Evolutionary conservation across 768 basidiomycete species (phyloP).

Genomic region (Phaeotremella skinneri): DNA sequence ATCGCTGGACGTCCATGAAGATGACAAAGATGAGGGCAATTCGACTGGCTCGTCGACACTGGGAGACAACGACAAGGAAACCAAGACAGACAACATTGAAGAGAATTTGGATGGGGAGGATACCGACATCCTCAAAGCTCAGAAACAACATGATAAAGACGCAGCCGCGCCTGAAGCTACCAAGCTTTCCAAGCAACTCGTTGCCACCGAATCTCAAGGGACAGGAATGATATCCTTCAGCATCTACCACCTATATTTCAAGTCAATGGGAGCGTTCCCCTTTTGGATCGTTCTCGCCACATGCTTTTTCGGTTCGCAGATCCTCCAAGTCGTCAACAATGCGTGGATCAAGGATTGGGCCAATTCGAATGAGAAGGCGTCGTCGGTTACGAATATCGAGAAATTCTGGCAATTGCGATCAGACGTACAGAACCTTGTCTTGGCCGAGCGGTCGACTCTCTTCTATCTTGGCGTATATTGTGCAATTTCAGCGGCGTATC

Average conservation of each 20-base stretch:
- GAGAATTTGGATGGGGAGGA: slow-evolving; percentile 31
- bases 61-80: not conserved
- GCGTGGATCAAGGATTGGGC: slow-evolving; percentile 51
- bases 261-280: slow-evolving; percentile 30
- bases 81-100: slow-evolving; percentile 27
- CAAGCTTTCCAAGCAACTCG: slow-evolving; percentile 44
- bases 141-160: slow-evolving; percentile 20
- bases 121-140: slow-evolving; percentile 29
- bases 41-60: slow-evolving; percentile 7
- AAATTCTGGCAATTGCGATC: not conserved
- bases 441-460: slow-evolving; percentile 21
- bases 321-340: slow-evolving; percentile 46
- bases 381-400: not conserved
- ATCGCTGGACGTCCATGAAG: slow-evolving; percentile 29
- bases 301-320: slow-evolving; percentile 43
- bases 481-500: slow-evolving; percentile 34
- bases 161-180: slow-evolving; percentile 14
- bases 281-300: slow-evolving; percentile 46
- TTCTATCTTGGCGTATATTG: slow-evolving; percentile 46
- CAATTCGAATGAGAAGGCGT: slow-evolving; percentile 25
- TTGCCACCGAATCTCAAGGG: slow-evolving; percentile 39
- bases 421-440: not conserved
- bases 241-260: slow-evolving; percentile 46
- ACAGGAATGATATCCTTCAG: slow-evolving; percentile 37
- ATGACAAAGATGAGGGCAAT: slow-evolving; percentile 3